These are phyloP conservation scores for Colletotrichum zoysiae DNA, from an alignment of 2,329 filamentous ascomycete genomes.

Conservation along the genomic window DNA sequence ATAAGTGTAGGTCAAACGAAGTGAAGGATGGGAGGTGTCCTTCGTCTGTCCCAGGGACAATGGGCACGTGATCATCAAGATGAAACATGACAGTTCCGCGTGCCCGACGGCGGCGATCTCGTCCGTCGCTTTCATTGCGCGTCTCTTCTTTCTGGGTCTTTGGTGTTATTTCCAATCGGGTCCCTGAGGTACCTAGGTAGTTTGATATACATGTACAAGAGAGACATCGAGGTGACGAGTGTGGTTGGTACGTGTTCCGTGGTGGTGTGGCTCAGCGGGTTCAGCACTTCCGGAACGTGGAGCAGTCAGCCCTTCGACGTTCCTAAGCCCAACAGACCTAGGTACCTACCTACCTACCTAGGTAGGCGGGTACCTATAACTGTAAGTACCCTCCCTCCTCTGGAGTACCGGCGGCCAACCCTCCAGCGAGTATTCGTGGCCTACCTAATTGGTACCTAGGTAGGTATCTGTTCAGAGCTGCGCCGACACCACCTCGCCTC, in stretches of 20 bases:
- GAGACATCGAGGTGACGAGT: slow-evolving; percentile 17
- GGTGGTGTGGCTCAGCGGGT: slow-evolving; percentile 39
- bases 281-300: slow-evolving; percentile 33
- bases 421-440: slow-evolving; percentile 27
- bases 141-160: not conserved
- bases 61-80: slow-evolving; percentile 34
- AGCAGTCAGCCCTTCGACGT: slow-evolving; percentile 20
- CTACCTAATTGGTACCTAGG: not conserved
- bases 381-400: not conserved
- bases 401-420: not conserved
- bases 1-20: slow-evolving; percentile 3
- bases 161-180: not conserved
- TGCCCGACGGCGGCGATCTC: slow-evolving; percentile 29
- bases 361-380: too few species aligned
- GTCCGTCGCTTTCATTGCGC: not conserved
- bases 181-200: not conserved
- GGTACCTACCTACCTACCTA: not conserved
- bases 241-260: slow-evolving; percentile 34
- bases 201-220: not conserved
- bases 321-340: not conserved
- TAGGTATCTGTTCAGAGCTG: slow-evolving; percentile 13
- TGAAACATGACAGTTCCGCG: slow-evolving; percentile 36
- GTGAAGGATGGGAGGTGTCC: slow-evolving; percentile 3
- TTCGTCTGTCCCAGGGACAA: slow-evolving; percentile 1
- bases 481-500: slow-evolving; percentile 33